Evolutionary conservation across 305 asterid genomes (phyloP).

Genomic region (Fraxinus sp.): DNA sequence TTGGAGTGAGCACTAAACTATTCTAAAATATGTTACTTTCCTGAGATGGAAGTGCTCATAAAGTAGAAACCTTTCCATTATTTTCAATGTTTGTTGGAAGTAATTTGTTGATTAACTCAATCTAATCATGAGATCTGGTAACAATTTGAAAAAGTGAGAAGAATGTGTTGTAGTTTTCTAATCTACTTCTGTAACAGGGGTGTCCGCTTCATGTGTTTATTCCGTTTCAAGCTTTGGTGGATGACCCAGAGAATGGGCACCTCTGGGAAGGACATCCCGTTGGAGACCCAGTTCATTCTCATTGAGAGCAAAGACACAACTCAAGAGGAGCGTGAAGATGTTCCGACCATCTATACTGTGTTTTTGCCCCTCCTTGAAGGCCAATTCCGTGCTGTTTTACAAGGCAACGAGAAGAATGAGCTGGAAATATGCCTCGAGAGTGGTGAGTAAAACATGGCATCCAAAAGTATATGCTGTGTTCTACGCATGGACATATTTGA

Average conservation of each 20-base stretch:
- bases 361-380: constrained; percentile 94
- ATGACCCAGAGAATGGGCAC: constrained; percentile 98
- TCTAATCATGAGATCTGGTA: background rate
- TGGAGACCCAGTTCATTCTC: constrained; percentile 96
- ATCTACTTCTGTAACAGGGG: constrained; percentile 48
- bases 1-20: constrained; percentile 59
- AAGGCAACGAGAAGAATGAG: constrained; percentile 84
- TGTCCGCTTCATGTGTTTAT: constrained; percentile 86
- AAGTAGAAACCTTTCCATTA: background rate
- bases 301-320: constrained; percentile 77
- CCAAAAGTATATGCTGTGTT: constrained; percentile 19
- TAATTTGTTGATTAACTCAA: background rate
- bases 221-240: constrained; percentile 99
- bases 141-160: background rate
- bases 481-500: constrained; percentile 16
- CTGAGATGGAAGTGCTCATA: background rate
- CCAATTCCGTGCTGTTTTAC: constrained; percentile 92
- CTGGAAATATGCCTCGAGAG: constrained; percentile 94
- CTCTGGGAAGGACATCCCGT: constrained; percentile 81
- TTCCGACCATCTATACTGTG: constrained; percentile 64
- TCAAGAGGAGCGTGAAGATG: constrained; percentile 53
- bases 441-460: constrained; percentile 58
- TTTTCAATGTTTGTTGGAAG: background rate
- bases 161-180: background rate
- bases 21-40: background rate